Evolutionary conservation across 352 stramenopile genomes (phyloP), one percentile per base, ranked within the genome.

Genomic region (Peronospora belbahrii): DNA sequence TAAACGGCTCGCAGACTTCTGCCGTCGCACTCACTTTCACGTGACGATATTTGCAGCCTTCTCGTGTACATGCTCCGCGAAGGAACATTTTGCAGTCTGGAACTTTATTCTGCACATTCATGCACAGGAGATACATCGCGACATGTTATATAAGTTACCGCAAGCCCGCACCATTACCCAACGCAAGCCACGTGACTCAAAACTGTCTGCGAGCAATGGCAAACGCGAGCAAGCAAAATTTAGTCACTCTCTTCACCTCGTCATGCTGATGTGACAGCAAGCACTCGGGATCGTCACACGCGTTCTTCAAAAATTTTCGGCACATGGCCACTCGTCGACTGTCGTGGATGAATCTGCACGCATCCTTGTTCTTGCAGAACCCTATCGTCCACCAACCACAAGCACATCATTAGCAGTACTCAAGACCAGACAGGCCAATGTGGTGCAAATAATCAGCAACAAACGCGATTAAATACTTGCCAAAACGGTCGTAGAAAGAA

Each of bases 271-370:
- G 80, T 15, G 80, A 88, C 17, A 92, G 62, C 49, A 67, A 42
- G 34, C 80, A 92, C 10, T 67, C 67, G 17, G 61, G 35, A 39
- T 89, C 68, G 17, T 45, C 50, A 58, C 80, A 92, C 31, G 68
- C 64, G 27, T 81, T 82, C 31, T 70, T 70, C 36, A 85, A 46
- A 25, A 92, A 92, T 42, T 85, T 83, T 19, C 71, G 75, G 27
- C 80, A 92, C 39, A 92, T 82, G n/a, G 70, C 67, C 35, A 89
- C 62, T n/a, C 70, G 77, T 14, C 80, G 77, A 51, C 77, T 92
- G 50, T 92, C 80, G 42, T 92, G 80, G 48, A 92, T 83, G 55
- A 85, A 89, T 44, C 67, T 73, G 59, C 80, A 92, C 11, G 62
- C 62, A 49, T 87, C 74, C 54, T 85, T 78, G 38, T 86, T 84